Evolutionary conservation across 176 grass and related monocot genomes (phyloP).

Genomic region (Aegilops umbellulata): DNA sequence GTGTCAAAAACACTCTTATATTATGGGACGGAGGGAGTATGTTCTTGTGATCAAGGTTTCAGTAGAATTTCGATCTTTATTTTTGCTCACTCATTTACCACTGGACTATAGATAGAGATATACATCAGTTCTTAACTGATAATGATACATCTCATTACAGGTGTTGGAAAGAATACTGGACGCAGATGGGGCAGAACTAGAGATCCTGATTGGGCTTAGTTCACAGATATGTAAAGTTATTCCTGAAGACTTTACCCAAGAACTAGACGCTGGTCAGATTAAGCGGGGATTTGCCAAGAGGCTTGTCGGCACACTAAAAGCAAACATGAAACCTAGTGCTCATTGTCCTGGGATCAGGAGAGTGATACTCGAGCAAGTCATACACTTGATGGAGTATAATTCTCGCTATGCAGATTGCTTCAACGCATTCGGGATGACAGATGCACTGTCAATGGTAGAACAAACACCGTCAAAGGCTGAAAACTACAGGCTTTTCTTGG

Average conservation of each 20-base stretch:
- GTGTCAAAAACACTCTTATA: too few species aligned
- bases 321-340: not conserved
- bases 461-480: not conserved
- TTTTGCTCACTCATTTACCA: too few species aligned
- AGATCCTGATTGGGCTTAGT: not conserved
- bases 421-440: not conserved
- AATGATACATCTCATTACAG: not conserved
- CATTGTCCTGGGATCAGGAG: not conserved
- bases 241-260: not conserved
- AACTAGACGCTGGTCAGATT: not conserved
- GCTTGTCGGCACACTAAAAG: not conserved
- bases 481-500: not conserved
- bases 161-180: slow-evolving; percentile 18
- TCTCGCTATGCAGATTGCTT: not conserved
- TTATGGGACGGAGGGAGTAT: too few species aligned
- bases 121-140: not conserved
- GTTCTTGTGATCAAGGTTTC: not conserved
- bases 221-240: not conserved
- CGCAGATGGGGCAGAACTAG: not conserved
- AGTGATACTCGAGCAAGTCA: not conserved
- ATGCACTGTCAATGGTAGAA: not conserved
- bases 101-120: too few species aligned
- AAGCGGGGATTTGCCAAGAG: not conserved
- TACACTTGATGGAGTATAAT: not conserved
- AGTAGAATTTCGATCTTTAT: too few species aligned